These are phyloP conservation scores for Syzygium aromaticum DNA, from an alignment of 345 rosid species.

Conservation along the genomic window DNA sequence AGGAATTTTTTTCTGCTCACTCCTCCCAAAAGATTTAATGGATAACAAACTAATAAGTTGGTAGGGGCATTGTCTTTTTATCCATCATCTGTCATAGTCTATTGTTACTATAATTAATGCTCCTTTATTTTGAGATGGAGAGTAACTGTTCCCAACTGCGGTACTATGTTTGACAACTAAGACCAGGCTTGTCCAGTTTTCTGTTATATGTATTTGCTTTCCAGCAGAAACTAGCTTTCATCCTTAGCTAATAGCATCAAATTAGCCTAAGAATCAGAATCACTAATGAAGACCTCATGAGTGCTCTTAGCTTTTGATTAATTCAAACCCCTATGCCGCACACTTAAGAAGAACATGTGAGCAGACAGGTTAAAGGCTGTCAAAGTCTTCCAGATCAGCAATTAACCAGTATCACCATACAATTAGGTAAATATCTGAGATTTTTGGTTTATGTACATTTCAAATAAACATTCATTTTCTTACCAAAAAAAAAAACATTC, in stretches of 20 bases:
- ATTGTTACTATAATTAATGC: not conserved
- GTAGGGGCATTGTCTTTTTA: not conserved
- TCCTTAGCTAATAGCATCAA: not conserved
- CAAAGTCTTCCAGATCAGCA: not conserved
- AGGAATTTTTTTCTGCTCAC: not conserved
- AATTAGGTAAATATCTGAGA: not conserved
- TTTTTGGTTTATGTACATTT: not conserved
- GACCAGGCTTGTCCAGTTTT: not conserved
- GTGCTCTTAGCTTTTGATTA: not conserved
- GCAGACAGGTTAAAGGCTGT: not conserved
- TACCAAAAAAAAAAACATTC: not conserved
- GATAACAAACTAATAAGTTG: not conserved
- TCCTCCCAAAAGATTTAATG: not conserved
- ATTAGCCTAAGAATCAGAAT: not conserved
- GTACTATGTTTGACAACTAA: not conserved
- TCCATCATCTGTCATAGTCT: not conserved
- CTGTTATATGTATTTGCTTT: not conserved
- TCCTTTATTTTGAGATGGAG: not conserved
- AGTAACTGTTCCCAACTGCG: not conserved
- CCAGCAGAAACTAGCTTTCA: not conserved
- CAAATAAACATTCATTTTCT: not conserved
- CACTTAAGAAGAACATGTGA: not conserved
- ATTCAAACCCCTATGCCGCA: not conserved
- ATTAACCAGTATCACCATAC: no score
- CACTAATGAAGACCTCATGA: not conserved